Conservation (phyloP, 805 yeast genomes). For the Kazachstania martiniae region DNA sequence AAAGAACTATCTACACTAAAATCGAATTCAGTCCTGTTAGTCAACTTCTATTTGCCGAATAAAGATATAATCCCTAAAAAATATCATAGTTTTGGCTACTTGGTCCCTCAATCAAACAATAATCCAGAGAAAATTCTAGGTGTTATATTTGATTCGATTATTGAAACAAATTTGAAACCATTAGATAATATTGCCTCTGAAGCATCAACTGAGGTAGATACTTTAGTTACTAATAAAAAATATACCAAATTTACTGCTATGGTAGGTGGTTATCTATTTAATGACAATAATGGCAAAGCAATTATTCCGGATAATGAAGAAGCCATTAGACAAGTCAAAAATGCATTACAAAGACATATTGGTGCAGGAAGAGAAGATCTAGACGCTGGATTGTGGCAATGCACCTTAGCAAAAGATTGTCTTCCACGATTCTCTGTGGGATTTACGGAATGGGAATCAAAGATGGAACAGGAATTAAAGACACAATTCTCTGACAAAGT, state of each 20-base stretch:
- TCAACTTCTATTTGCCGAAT: slow-evolving; percentile 52
- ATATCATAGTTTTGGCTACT: slow-evolving; percentile 72
- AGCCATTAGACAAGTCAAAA: slow-evolving; percentile 24
- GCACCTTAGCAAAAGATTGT: slow-evolving; percentile 41
- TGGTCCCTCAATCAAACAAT: slow-evolving; percentile 48
- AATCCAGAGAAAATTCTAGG: slow-evolving; percentile 62
- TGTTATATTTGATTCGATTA: slow-evolving; percentile 81
- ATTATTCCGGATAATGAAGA: slow-evolving; percentile 10
- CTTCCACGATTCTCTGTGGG: slow-evolving; percentile 78
- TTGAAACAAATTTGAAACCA: slow-evolving; percentile 42
- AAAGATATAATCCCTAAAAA: slow-evolving; percentile 30
- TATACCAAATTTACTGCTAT: slow-evolving; percentile 75
- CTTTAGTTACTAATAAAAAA: no score
- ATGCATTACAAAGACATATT: slow-evolving; percentile 32
- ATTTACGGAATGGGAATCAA: slow-evolving; percentile 36
- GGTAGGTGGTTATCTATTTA: slow-evolving; percentile 74
- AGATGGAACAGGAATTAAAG: slow-evolving; percentile 27
- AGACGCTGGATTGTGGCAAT: slow-evolving; percentile 26
- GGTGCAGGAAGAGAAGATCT: slow-evolving; percentile 25
- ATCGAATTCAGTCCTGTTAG: slow-evolving; percentile 47
- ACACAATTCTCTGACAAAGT: slow-evolving; percentile 32
- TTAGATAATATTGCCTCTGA: no score
- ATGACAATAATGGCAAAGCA: slow-evolving; percentile 15
- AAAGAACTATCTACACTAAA: slow-evolving; percentile 19
- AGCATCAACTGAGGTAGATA: no score